Evolutionary conservation across 495 filamentous ascomycete species (phyloP).

Genomic region (Amniculicola lignicola): DNA sequence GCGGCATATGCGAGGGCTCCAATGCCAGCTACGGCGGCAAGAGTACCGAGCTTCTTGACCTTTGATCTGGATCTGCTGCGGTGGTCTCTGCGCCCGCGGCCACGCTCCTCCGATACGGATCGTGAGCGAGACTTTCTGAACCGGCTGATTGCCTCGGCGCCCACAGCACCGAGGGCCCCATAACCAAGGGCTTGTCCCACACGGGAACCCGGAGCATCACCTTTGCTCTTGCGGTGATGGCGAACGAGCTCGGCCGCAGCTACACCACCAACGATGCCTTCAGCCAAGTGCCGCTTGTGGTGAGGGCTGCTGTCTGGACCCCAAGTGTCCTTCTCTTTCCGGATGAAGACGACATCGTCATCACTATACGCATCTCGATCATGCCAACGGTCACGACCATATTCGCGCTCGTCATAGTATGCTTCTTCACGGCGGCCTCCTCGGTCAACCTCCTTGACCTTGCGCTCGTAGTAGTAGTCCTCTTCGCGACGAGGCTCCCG

Average conservation of each 20-base stretch:
- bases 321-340: conserved; percentile 45
- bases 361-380: conserved; percentile 51
- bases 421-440: conserved; percentile 33
- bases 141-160: conserved; percentile 72
- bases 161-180: conserved; percentile 76
- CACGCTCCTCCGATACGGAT: conserved; percentile 34
- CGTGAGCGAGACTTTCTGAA: conserved; percentile 43
- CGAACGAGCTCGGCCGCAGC: conserved; percentile 72
- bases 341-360: conserved; percentile 61
- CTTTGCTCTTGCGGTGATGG: conserved; percentile 61
- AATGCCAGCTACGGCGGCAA: conserved; percentile 70
- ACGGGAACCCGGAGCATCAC: conserved; percentile 58
- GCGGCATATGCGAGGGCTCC: conserved; percentile 57
- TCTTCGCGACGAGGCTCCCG: conserved; percentile 47
- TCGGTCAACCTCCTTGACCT: conserved; percentile 50
- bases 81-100: conserved; percentile 23
- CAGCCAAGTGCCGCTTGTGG: conserved; percentile 76
- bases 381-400: conserved; percentile 53
- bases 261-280: conserved; percentile 77
- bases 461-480: conserved; percentile 66
- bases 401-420: conserved; percentile 52
- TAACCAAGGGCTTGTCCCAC: conserved; percentile 75
- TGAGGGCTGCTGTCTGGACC: conserved; percentile 59
- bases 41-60: conserved; percentile 61
- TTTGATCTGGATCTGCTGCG: conserved; percentile 54